Conservation (phyloP, 179 eudicot species). For the Carnegiea gigantea region DNA sequence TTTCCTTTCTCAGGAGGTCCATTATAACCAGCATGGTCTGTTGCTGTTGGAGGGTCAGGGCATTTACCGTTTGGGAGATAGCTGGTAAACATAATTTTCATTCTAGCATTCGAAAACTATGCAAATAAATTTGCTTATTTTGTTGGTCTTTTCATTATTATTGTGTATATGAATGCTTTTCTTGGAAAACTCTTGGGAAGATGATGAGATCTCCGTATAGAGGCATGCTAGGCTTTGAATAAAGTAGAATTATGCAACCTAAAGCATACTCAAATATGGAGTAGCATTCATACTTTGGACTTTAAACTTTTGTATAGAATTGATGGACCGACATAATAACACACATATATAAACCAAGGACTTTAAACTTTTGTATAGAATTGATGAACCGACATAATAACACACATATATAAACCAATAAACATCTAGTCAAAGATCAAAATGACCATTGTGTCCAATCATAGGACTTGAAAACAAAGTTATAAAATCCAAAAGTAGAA, state of each 20-base stretch:
- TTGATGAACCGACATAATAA: too few relatives aligned
- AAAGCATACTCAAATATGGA: too few relatives aligned
- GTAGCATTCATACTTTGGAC: too few relatives aligned
- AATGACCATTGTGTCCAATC: too few relatives aligned
- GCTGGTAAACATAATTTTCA: constrained; percentile 56
- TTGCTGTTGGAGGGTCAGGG: constrained; percentile 94
- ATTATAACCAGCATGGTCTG: constrained; percentile 95
- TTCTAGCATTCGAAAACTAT: neutral
- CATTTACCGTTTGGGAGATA: constrained; percentile 84
- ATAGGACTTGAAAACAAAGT: too few relatives aligned
- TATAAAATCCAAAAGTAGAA: too few relatives aligned
- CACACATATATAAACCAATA: too few relatives aligned
- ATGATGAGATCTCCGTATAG: neutral
- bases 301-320: too few relatives aligned
- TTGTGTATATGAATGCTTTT: neutral
- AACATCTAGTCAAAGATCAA: too few relatives aligned
- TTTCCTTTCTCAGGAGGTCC: constrained; percentile 71
- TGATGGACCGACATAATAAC: too few relatives aligned
- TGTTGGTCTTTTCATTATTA: constrained; percentile 3
- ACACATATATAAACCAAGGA: too few relatives aligned
- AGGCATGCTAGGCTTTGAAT: neutral
- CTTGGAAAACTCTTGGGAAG: neutral
- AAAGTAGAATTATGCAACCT: neutral
- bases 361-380: too few relatives aligned
- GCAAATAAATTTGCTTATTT: neutral